phyloP scores from a whole-genome alignment of 2,329 filamentous ascomycete species.

The Coniochaeta sp. region DNA sequence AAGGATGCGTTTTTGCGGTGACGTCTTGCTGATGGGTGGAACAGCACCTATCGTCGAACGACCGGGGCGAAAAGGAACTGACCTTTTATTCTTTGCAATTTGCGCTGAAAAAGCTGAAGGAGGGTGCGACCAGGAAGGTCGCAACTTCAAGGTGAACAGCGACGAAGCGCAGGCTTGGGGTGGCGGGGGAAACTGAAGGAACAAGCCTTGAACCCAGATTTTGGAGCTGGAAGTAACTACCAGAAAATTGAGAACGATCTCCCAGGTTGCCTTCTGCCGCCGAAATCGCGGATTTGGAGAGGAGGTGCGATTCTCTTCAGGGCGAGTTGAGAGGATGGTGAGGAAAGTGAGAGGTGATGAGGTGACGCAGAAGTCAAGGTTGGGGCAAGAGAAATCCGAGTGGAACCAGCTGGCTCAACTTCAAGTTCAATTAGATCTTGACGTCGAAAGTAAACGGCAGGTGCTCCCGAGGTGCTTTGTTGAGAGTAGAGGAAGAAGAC shows the following conservation, averaged over 20 bases:
- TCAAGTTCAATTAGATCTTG: too few relatives aligned
- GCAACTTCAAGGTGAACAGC: neutral
- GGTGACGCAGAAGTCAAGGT: neutral
- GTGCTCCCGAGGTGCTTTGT: neutral
- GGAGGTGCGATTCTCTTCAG: neutral
- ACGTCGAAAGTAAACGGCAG: too few relatives aligned
- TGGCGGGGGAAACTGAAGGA: neutral
- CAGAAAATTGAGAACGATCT: neutral
- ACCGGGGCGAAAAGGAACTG: too few relatives aligned
- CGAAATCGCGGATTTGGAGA: neutral
- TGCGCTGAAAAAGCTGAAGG: neutral
- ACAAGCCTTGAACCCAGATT: neutral
- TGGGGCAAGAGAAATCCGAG: neutral
- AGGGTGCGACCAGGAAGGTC: neutral
- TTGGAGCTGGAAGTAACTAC: neutral
- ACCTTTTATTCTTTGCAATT: too few relatives aligned
- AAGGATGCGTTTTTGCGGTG: neutral
- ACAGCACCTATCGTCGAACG: too few relatives aligned
- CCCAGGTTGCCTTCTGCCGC: neutral
- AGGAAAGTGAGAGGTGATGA: neutral
- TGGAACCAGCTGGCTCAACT: neutral
- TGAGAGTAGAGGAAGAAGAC: too few relatives aligned
- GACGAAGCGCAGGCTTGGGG: neutral
- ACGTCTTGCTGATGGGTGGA: neutral
- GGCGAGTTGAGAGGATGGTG: neutral